These are phyloP conservation scores for Acer yangbiense DNA, from an alignment of 345 rosid species.

Conservation along the genomic window DNA sequence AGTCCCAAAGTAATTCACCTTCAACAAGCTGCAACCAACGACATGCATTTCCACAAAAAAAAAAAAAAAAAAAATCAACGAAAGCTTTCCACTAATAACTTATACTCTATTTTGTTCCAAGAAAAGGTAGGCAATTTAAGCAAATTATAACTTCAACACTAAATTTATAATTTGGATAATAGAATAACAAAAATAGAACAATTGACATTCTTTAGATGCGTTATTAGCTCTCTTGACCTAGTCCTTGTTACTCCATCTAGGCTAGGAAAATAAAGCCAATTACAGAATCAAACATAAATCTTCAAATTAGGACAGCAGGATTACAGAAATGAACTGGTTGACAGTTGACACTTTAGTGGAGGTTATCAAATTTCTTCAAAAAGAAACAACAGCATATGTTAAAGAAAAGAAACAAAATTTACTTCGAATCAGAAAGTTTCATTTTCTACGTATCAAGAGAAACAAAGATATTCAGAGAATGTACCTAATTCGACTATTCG, in stretches of 20 bases:
- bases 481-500: constrained; percentile 11
- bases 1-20: constrained; percentile 42
- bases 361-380: not conserved
- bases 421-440: not conserved
- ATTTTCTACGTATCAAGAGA: not conserved
- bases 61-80: constrained; percentile 20
- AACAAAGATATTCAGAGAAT: not conserved
- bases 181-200: not conserved
- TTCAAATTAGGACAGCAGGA: not conserved
- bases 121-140: constrained; percentile 19
- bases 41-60: constrained; percentile 33
- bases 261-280: constrained; percentile 13
- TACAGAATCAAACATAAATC: constrained; percentile 12
- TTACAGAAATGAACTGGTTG: not conserved
- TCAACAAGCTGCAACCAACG: constrained; percentile 58
- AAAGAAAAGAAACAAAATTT: not conserved
- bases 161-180: constrained; percentile 1
- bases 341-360: not conserved
- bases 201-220: not conserved
- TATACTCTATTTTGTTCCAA: not conserved
- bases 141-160: constrained; percentile 16
- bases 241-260: too few relatives aligned
- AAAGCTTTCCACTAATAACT: constrained; percentile 23
- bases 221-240: not conserved
- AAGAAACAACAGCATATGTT: not conserved